These are phyloP conservation scores for Pelargonium australe DNA, from an alignment of 441 rosid species.

Conservation along the genomic window DNA sequence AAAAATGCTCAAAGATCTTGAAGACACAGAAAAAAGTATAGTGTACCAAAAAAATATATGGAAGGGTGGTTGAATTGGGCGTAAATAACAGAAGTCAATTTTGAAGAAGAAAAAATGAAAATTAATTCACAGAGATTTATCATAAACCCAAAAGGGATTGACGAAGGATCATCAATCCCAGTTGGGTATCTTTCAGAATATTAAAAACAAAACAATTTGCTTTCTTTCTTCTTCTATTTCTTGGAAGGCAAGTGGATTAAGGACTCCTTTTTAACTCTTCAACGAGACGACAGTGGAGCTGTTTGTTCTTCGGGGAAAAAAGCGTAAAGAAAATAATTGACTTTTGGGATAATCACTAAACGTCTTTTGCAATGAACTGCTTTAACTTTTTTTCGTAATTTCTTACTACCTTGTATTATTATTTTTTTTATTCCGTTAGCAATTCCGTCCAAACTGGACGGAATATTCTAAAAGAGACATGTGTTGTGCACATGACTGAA, in stretches of 20 bases:
- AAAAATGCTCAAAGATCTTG: not conserved
- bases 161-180: not conserved
- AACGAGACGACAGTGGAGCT: not conserved
- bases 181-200: not conserved
- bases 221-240: not conserved
- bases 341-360: no score
- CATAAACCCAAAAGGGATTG: conserved; percentile 2
- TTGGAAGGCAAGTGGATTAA: not conserved
- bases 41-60: not conserved
- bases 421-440: no score
- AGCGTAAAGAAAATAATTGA: not conserved
- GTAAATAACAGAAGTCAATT: not conserved
- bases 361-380: no score
- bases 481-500: no score
- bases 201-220: not conserved
- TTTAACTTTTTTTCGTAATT: no score
- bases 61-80: not conserved
- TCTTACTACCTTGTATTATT: no score
- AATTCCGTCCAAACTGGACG: no score
- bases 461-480: no score
- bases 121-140: not conserved
- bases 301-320: not conserved
- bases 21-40: not conserved
- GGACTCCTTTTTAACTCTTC: not conserved
- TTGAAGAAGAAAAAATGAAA: not conserved